Conservation (phyloP, 1,284 basidiomycete species). For the Puccinia hordei region DNA sequence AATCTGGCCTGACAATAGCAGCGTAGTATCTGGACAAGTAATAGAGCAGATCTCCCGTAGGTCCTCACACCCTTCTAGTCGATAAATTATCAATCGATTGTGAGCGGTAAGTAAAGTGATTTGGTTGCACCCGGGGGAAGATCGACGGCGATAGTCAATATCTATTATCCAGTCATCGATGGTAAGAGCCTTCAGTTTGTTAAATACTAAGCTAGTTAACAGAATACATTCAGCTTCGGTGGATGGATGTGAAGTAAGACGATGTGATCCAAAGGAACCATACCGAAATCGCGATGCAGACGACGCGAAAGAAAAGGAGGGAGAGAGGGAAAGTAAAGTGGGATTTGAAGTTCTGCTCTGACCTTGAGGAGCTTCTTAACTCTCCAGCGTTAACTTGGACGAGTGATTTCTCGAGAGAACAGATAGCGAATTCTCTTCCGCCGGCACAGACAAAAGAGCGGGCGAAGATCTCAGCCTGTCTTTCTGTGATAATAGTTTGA, state of each 20-base stretch:
- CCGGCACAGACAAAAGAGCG: not conserved
- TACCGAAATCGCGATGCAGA: not conserved
- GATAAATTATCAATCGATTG: slow-evolving; percentile 13
- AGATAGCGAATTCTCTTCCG: slow-evolving; percentile 8
- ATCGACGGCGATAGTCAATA: not conserved
- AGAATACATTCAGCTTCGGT: not conserved
- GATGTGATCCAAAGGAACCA: not conserved
- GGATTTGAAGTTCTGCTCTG: not conserved
- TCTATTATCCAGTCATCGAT: slow-evolving; percentile 33
- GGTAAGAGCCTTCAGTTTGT: not conserved
- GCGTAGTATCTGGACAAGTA: not conserved
- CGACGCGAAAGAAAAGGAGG: not conserved
- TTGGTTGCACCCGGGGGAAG: not conserved
- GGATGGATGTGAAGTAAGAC: not conserved
- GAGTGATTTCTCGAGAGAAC: not conserved
- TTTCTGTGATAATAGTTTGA: too few species aligned
- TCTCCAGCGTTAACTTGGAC: not conserved
- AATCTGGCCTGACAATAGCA: slow-evolving; percentile 1
- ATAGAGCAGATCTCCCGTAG: not conserved
- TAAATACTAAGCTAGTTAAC: not conserved
- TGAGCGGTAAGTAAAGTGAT: slow-evolving; percentile 10
- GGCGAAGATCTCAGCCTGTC: not conserved
- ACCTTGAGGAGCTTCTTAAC: not conserved
- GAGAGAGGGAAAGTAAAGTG: too few species aligned
- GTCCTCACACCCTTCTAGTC: not conserved